Percentiles rank a stretch among this genome's conserved stretches.
These are phyloP conservation scores for Populus ilicifolia DNA, from an alignment of 345 rosid species.

Conservation along the genomic window DNA sequence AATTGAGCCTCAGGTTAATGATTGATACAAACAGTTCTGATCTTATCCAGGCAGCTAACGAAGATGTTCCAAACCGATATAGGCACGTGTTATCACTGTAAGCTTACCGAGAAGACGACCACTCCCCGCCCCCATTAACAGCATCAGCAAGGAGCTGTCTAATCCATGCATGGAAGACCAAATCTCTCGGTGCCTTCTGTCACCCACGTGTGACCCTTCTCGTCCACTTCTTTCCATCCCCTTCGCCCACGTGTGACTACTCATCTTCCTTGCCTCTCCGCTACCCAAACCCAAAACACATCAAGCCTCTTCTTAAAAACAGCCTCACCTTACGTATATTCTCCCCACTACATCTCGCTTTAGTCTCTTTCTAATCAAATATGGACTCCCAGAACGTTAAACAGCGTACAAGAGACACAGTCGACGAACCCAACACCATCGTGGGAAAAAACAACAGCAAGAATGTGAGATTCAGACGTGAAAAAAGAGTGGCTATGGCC, in stretches of 20 bases:
- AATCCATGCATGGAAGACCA: neutral
- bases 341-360: conserved; percentile 3
- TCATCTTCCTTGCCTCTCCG: conserved; percentile 2
- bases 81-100: neutral
- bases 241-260: conserved; percentile 39
- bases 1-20: too few species aligned
- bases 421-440: conserved; percentile 12
- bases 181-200: neutral
- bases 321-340: conserved; percentile 7
- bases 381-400: conserved; percentile 63
- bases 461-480: conserved; percentile 18
- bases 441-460: conserved; percentile 9
- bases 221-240: conserved; percentile 14
- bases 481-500: conserved; percentile 55
- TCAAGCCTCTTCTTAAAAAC: conserved; percentile 1
- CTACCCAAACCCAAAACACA: neutral
- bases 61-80: too few species aligned
- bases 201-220: conserved; percentile 23
- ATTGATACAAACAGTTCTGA: too few species aligned
- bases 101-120: neutral
- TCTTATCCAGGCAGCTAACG: too few species aligned
- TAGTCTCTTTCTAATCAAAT: neutral
- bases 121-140: too few species aligned
- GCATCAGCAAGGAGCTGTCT: neutral
- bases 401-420: conserved; percentile 40